phyloP scores from a whole-genome alignment of 306 rosid genomes.

The Prunus campanulata region DNA sequence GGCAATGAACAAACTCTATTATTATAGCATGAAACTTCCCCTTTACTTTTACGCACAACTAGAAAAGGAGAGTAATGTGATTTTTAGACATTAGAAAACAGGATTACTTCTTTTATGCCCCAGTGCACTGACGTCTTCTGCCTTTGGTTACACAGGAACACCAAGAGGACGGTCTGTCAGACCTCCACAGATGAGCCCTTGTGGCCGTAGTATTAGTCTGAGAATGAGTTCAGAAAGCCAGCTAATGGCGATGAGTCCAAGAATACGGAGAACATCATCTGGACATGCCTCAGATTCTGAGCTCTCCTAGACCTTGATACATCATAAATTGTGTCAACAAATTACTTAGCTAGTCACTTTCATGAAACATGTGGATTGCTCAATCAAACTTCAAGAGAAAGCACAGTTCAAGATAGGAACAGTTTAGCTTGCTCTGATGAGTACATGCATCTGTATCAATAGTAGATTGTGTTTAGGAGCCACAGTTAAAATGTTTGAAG shows the following conservation, averaged over 20 bases:
- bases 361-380: constrained; percentile 20
- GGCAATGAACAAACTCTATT: neutral
- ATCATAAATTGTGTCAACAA: constrained; percentile 16
- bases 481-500: constrained; percentile 17
- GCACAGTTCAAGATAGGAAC: constrained; percentile 25
- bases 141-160: constrained; percentile 47
- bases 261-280: constrained; percentile 55
- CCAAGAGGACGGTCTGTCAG: constrained; percentile 50
- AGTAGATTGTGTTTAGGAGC: neutral
- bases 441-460: too few species aligned
- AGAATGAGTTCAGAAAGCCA: constrained; percentile 42
- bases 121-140: constrained; percentile 3
- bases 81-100: neutral
- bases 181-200: constrained; percentile 63
- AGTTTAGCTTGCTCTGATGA: constrained; percentile 29
- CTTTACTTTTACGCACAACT: too few species aligned
- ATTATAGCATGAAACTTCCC: too few species aligned
- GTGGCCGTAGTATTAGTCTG: constrained; percentile 33
- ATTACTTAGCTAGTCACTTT: constrained; percentile 14
- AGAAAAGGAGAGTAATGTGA: neutral
- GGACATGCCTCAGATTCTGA: constrained; percentile 92
- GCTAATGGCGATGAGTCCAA: constrained; percentile 45
- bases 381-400: constrained; percentile 18
- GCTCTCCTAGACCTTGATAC: constrained; percentile 48
- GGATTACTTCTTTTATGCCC: neutral